These are phyloP conservation scores for Entonaema liquescens DNA, from an alignment of 495 filamentous ascomycete genomes.

Conservation along the genomic window DNA sequence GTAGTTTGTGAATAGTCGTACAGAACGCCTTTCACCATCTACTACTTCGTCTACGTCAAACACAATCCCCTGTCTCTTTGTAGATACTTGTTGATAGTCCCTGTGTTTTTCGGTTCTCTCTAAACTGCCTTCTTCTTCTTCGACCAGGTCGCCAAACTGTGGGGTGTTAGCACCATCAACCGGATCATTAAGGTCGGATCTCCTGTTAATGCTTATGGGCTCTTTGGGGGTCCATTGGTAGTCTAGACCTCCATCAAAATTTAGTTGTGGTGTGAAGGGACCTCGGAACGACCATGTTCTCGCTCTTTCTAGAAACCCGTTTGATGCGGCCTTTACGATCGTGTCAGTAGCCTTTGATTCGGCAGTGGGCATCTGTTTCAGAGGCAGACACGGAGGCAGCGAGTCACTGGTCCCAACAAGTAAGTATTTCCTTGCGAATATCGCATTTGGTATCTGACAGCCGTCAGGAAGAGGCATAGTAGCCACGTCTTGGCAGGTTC, in stretches of 20 bases:
- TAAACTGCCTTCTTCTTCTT: neutral
- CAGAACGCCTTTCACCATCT: neutral
- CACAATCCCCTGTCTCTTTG: conserved; percentile 38
- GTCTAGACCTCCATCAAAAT: conserved; percentile 47
- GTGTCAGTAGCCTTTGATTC: conserved; percentile 51
- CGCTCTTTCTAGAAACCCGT: conserved; percentile 40
- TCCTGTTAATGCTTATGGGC: conserved; percentile 14
- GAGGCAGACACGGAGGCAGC: conserved; percentile 29
- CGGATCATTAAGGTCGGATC: conserved; percentile 29
- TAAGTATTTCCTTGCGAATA: conserved; percentile 46
- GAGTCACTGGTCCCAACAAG: conserved; percentile 44
- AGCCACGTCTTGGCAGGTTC: conserved; percentile 5
- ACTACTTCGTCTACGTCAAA: conserved; percentile 14
- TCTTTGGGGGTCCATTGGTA: conserved; percentile 45
- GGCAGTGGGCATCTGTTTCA: conserved; percentile 45
- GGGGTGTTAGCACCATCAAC: neutral
- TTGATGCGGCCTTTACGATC: conserved; percentile 52
- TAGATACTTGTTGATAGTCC: conserved; percentile 11
- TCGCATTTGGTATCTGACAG: conserved; percentile 44
- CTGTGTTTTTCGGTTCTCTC: neutral
- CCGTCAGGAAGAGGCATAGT: conserved; percentile 35
- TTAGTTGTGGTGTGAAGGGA: conserved; percentile 46
- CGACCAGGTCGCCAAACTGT: neutral
- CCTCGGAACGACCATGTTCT: conserved; percentile 44
- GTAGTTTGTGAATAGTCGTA: conserved; percentile 8